A percentile compares a stretch with the other conserved stretches of the same genome.
These are phyloP conservation scores for Tephrocybe rancida DNA, from an alignment of 768 basidiomycete genomes.

Conservation along the genomic window DNA sequence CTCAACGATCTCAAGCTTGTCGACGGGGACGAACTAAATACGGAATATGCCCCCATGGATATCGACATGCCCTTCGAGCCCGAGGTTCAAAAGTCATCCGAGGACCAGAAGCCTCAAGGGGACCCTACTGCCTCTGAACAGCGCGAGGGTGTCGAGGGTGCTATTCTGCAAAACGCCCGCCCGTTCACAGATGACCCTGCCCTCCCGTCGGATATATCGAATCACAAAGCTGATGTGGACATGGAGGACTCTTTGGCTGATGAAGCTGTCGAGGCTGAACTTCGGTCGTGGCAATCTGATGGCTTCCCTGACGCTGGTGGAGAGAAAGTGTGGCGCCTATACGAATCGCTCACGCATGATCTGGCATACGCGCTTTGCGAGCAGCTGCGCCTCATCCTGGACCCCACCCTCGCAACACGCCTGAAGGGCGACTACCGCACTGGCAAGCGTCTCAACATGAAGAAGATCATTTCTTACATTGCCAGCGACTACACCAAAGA, in stretches of 20 bases:
- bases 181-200: constrained; percentile 20
- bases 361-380: constrained; percentile 93
- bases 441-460: constrained; percentile 98
- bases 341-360: constrained; percentile 88
- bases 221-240: constrained; percentile 32
- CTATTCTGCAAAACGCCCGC: constrained; percentile 40
- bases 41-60: constrained; percentile 50
- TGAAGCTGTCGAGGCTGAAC: constrained; percentile 44
- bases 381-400: constrained; percentile 93
- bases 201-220: constrained; percentile 25
- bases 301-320: constrained; percentile 59
- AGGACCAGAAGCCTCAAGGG: constrained; percentile 21
- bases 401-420: constrained; percentile 92
- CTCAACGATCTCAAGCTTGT: constrained; percentile 79
- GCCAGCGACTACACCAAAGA: constrained; percentile 99
- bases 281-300: constrained; percentile 62
- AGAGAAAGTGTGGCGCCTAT: constrained; percentile 87
- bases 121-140: constrained; percentile 25
- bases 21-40: constrained; percentile 51
- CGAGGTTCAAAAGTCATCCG: constrained; percentile 27
- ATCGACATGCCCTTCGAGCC: constrained; percentile 32
- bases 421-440: constrained; percentile 97
- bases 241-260: constrained; percentile 34
- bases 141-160: constrained; percentile 44
- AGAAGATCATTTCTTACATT: constrained; percentile 97